phyloP scores from a whole-genome alignment of 2,329 filamentous ascomycete genomes.

The Penicillium hesseltinei region DNA sequence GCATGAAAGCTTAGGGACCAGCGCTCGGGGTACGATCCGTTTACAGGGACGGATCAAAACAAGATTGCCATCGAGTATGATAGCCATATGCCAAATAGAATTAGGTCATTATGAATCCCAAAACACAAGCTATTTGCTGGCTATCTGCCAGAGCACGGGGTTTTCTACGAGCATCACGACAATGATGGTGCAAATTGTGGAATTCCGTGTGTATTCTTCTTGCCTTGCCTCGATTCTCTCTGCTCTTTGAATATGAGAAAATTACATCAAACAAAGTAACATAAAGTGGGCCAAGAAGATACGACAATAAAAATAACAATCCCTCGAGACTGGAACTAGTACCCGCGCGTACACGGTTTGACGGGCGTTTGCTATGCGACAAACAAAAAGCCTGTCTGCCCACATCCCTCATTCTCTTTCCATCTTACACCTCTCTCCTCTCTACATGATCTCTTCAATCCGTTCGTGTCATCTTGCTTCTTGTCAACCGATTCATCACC shows the following conservation, averaged over 20 bases:
- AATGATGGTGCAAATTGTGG: not conserved
- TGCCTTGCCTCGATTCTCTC: too few species aligned
- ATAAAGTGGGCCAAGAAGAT: not conserved
- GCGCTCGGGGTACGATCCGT: not conserved
- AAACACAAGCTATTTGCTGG: not conserved
- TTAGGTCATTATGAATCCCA: not conserved
- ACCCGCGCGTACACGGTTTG: not conserved
- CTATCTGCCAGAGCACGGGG: not conserved
- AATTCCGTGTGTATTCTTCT: too few species aligned
- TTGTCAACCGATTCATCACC: not conserved
- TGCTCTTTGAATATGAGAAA: not conserved
- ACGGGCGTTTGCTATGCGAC: not conserved
- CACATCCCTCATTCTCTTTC: not conserved
- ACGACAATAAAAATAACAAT: too few species aligned
- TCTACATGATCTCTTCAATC: not conserved
- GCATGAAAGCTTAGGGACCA: not conserved
- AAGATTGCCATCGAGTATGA: not conserved
- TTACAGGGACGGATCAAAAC: not conserved
- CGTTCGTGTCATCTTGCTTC: not conserved
- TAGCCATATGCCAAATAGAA: not conserved
- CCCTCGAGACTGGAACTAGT: not conserved
- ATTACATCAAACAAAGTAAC: not conserved
- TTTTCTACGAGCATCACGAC: not conserved
- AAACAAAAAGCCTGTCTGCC: not conserved
- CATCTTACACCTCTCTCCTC: not conserved